phyloP scores from a whole-genome alignment of 2,329 filamentous ascomycete genomes.

The Hypoxylon sp. region DNA sequence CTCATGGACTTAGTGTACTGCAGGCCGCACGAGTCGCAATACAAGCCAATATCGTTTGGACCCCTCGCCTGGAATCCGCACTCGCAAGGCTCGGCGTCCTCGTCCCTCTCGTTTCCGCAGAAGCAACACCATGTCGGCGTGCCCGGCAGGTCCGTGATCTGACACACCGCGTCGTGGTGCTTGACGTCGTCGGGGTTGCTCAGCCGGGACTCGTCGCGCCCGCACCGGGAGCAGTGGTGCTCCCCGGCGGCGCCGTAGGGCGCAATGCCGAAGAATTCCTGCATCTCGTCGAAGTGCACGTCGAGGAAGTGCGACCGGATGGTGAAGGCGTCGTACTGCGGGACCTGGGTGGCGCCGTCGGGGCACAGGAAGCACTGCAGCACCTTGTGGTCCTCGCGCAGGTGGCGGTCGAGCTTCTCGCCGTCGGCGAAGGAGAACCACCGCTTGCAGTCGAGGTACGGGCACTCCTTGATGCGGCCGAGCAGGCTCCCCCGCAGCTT shows the following conservation, averaged over 20 bases:
- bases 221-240: slow-evolving; percentile 39
- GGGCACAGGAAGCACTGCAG: slow-evolving; percentile 48
- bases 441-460: slow-evolving; percentile 54
- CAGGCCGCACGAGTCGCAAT: slow-evolving; percentile 29
- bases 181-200: slow-evolving; percentile 19
- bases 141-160: background rate
- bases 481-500: slow-evolving; percentile 52
- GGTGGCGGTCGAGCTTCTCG: slow-evolving; percentile 52
- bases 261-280: slow-evolving; percentile 17
- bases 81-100: background rate
- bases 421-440: slow-evolving; percentile 49
- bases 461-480: slow-evolving; percentile 54
- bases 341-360: slow-evolving; percentile 48
- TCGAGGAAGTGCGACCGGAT: slow-evolving; percentile 43
- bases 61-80: slow-evolving; percentile 2
- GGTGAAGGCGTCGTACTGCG: slow-evolving; percentile 42
- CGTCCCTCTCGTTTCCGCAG: slow-evolving; percentile 10
- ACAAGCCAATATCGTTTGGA: background rate
- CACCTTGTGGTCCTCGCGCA: slow-evolving; percentile 50
- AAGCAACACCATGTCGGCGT: slow-evolving; percentile 13
- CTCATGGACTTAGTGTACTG: slow-evolving; percentile 29
- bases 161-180: slow-evolving; percentile 19
- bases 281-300: slow-evolving; percentile 39
- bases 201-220: slow-evolving; percentile 25
- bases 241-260: no score